Base-by-base conservation (phyloP, 176 grass and related monocot species). In the Aegilops umbellulata region DNA sequence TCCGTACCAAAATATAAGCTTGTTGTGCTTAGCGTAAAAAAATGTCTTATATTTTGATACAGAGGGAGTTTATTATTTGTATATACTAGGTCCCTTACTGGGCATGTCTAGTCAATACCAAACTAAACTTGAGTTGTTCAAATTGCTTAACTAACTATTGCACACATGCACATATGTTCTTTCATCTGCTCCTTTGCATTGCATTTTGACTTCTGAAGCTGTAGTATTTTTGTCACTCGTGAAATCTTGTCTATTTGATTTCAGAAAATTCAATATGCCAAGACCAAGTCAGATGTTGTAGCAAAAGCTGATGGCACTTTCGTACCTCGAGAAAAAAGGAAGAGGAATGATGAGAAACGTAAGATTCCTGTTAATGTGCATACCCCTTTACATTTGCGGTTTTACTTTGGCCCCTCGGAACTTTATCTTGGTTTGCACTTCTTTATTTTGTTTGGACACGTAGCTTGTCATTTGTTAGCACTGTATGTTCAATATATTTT, bases 201-300 rank as follows among this genome's bases (percentile, higher is more conserved):
- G 16, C n/a, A 77, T 81, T 81, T 70, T 57, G 19, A 11, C 53
- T 65, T 19, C 30, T 32, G 7, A 74, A 89, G 68, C n/a, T 63
- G 1, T 77, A 23, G n/a, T 42, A 20, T 83, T 86, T 42, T 70
- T 77, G 41, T 69, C 2, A 26, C 23, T 89, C 24, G 76, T 90
- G 42, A 69, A 57, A 44, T 84, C 15, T 66, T 78, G 69, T 24
- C 88, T 94, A 16, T 51, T 81, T 89, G 14, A 80, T 36, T 91
- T 53, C 85, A 96, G 97, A 99, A 87, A 89, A 99, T 96, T 82
- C 97, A 94, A 88, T 99, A 99, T 90, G 97, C 97, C 86, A 99
- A 94, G 87, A 99, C 97, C 17, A 99, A 96, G 44, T 99, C 97
- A 5, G 97, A 99, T 76, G 85, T 99, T 90, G 23, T 99, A 82